Evolutionary conservation across 2,329 filamentous ascomycete species (phyloP), one percentile per base, ranked within the genome.

Genomic region (Ilyonectria destructans): DNA sequence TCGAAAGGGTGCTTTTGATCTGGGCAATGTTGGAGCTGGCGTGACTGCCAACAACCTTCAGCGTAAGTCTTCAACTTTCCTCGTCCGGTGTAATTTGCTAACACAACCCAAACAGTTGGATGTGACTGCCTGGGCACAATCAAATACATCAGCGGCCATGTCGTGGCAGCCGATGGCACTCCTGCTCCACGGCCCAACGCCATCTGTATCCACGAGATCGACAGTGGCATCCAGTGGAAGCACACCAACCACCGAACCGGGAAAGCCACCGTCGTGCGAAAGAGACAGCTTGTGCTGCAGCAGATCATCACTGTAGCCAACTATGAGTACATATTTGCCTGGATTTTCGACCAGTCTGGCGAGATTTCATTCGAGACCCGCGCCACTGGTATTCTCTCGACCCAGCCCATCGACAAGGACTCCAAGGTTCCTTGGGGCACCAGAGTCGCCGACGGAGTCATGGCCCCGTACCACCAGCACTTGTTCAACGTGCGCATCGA

Each of bases 181-280:
- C 84, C 88, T 0, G 81, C 81, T 2, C 78, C 83, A 0, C 83
- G 86, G 21, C 86, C 87, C 37, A 90, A 91, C 54, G 89, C 89
- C 1, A 82, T 93, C 29, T 93, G 92, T 66, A 82, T 93, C 4
- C 91, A 93, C 74, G 91, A 93, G 78, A 87, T 92, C 75, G 91
- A 93, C 72, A 87, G 88, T 60, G 91, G 92, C 1, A 91, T 93
- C 49, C 85, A 87, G n/a, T 93, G 90, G 90, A 93, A 93, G 79
- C 91, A 93, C 79, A 87, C 90, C 5, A 92, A 93, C 80, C 91
- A 85, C 79, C 85, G 90, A 19, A 93, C 89, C 0, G 84, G 84
- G 7, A 84, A 88, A 19, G 89, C 89, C 0, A 87, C 88, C 0
- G 87, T 92, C 0, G 86, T 87, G 3, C 84, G 91, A 7, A 83